Evolutionary conservation across 495 filamentous ascomycete species (phyloP), one percentile per base, ranked within the genome.

Genomic region (Cercophora scortea): DNA sequence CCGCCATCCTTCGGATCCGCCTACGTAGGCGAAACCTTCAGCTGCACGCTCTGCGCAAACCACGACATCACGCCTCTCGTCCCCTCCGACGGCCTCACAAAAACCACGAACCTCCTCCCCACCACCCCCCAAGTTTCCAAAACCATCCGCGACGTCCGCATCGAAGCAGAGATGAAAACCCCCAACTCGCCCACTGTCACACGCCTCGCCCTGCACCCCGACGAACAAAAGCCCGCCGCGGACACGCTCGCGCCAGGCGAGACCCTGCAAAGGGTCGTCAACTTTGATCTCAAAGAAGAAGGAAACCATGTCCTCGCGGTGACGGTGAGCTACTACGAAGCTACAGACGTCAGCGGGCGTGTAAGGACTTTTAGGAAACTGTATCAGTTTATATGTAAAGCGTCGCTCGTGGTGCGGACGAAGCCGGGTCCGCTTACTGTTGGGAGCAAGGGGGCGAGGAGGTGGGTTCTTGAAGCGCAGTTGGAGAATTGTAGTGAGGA

Each of bases 11-110:
- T 98, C 65, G 93, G 90, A 49, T 88, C 88, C 9, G 90, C 91
- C 46, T 96, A 96, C 57, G 91, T 97, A 41, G 93, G 93, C 52
- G 91, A 97, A 72, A 90, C 87, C 1, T 98, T 98, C 68, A 81
- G 82, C 46, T 98, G 93, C 71, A 93, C 91, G 1, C 79, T 98
- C 18, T 95, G 90, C 71, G 91, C 88, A 8, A 96, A 93, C 73
- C 93, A 96, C 66, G 92, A 96, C 60, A 72, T 89, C 2, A 53
- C 67, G 41, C 57, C 57, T 0, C 17, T 33, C 8, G 11, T 17
- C 8, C 52, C 60, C 0, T 50, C 33, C 11, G 55, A 63, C 18
- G 42, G 11, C 18, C 48, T 15, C n/a, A 38, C 36, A 1, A 25
- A 2, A 2, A 16, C n/a, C 13, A 44, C 17, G 33, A 42, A 15